Evolutionary conservation across 2,329 filamentous ascomycete species (phyloP), one percentile per base, ranked within the genome.

Genomic region (Beauveria asiatica): DNA sequence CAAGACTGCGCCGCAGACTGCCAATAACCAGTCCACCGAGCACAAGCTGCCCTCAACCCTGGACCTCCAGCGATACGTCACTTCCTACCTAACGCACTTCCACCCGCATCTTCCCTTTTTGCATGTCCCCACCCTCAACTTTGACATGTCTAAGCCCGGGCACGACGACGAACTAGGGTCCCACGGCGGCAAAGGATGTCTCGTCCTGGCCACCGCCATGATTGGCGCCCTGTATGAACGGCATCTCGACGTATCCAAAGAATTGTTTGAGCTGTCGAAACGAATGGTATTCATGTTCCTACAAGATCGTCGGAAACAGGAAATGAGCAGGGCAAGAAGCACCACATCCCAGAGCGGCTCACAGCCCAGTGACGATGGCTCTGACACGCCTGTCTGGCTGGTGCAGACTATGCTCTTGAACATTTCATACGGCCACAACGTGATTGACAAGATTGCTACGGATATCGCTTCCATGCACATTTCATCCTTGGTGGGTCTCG

Each of bases 361-460:
- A 13, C 76, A 80, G 49, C 70, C 73, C 19, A 74, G 78, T 59
- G 87, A 90, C 61, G 81, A 81, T 54, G 80, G 84, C 17, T 82
- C 85, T 44, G 85, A 90, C 65, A 93, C 92, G 2, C 93, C 93
- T 0, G 80, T 97, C 45, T 97, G 93, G 92, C 81, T 99, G 27
- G 92, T 97, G 17, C 94, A 97, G 73, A 91, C 93, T 0, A 97
- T 97, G 93, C 79, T 97, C 9, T 80, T 99, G 55, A 97, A 96
- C 70, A 90, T 97, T 42, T 89, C 97, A 17, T 97, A 96, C 70
- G 93, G 93, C 16, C 90, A 97, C 72, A 95, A 96, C 66, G 96
- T 92, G 70, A 91, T 90, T 42, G 93, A 97, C 71, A 93, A 95
- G 75, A 87, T 86, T 58, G 89, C 91, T 23, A 91, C 90, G 62